These are phyloP conservation scores for Plenodomus biglobosus DNA, from an alignment of 2,329 filamentous ascomycete species.

Conservation along the genomic window DNA sequence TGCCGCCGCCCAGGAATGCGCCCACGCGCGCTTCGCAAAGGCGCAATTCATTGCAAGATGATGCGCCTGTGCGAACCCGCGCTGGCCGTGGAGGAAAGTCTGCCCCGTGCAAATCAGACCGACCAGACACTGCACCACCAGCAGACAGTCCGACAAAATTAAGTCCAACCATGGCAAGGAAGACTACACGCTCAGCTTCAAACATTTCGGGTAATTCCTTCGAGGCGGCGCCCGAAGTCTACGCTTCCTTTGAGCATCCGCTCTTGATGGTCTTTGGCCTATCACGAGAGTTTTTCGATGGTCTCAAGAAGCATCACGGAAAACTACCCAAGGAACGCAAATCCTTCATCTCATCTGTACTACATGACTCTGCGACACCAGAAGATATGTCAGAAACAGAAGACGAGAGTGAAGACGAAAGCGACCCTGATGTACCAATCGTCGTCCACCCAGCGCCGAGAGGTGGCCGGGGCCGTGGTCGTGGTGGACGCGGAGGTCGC, in stretches of 20 bases:
- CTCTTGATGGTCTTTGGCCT: slow-evolving; percentile 41
- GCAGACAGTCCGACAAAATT: slow-evolving; percentile 28
- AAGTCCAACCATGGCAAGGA: slow-evolving; percentile 33
- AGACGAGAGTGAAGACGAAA: slow-evolving; percentile 26
- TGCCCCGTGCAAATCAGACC: slow-evolving; percentile 32
- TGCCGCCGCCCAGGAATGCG: slow-evolving; percentile 30
- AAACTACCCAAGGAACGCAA: slow-evolving; percentile 31
- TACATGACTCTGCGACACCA: slow-evolving; percentile 15
- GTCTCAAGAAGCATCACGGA: slow-evolving; percentile 32
- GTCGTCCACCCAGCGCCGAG: slow-evolving; percentile 23
- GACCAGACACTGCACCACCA: slow-evolving; percentile 26
- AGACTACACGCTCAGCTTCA: slow-evolving; percentile 42
- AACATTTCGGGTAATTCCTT: slow-evolving; percentile 38
- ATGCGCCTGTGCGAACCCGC: slow-evolving; percentile 37
- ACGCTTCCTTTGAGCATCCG: slow-evolving; percentile 36
- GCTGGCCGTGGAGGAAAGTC: slow-evolving; percentile 37
- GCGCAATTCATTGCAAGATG: slow-evolving; percentile 37
- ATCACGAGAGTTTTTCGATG: slow-evolving; percentile 35
- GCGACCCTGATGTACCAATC: slow-evolving; percentile 24
- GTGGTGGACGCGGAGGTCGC: slow-evolving; percentile 34
- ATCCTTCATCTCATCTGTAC: slow-evolving; percentile 13
- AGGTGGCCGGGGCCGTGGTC: slow-evolving; percentile 30
- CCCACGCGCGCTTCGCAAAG: slow-evolving; percentile 34
- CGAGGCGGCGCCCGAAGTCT: slow-evolving; percentile 31
- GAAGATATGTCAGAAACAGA: slow-evolving; percentile 23